Evolutionary conservation across 1,284 basidiomycete species (phyloP).

Genomic region (Mycosarcoma maydis): DNA sequence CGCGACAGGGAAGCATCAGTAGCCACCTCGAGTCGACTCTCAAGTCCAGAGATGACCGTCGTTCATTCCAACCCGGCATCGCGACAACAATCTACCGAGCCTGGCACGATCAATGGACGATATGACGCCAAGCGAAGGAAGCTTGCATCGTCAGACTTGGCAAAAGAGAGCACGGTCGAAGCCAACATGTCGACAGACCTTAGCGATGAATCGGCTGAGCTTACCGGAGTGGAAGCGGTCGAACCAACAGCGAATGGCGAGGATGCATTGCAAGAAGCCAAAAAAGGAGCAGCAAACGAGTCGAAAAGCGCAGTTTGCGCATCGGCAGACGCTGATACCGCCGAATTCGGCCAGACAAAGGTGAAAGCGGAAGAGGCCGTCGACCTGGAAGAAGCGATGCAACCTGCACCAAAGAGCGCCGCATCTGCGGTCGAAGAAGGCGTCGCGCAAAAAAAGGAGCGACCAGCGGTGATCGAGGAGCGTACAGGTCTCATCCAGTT

Average conservation of each 20-base stretch:
- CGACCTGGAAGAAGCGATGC: slow-evolving; percentile 36
- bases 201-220: slow-evolving; percentile 36
- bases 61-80: slow-evolving; percentile 36
- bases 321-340: slow-evolving; percentile 1
- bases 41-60: slow-evolving; percentile 48
- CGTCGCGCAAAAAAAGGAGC: slow-evolving; percentile 49
- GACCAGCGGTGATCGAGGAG: slow-evolving; percentile 81
- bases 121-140: slow-evolving; percentile 33
- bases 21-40: slow-evolving; percentile 49
- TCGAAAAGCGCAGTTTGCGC: neutral
- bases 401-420: slow-evolving; percentile 33
- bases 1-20: slow-evolving; percentile 46
- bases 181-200: slow-evolving; percentile 38
- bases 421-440: slow-evolving; percentile 44
- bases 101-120: slow-evolving; percentile 14
- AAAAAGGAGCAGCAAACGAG: neutral
- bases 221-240: slow-evolving; percentile 2
- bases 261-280: slow-evolving; percentile 2
- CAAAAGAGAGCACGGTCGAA: slow-evolving; percentile 16
- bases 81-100: slow-evolving; percentile 27
- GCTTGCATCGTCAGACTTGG: slow-evolving; percentile 14
- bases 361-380: slow-evolving; percentile 45
- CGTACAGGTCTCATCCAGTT: slow-evolving; percentile 85
- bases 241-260: neutral
- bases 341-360: slow-evolving; percentile 9